phyloP scores from a whole-genome alignment of 106 monocot genomes.

The Posidonia australis region DNA sequence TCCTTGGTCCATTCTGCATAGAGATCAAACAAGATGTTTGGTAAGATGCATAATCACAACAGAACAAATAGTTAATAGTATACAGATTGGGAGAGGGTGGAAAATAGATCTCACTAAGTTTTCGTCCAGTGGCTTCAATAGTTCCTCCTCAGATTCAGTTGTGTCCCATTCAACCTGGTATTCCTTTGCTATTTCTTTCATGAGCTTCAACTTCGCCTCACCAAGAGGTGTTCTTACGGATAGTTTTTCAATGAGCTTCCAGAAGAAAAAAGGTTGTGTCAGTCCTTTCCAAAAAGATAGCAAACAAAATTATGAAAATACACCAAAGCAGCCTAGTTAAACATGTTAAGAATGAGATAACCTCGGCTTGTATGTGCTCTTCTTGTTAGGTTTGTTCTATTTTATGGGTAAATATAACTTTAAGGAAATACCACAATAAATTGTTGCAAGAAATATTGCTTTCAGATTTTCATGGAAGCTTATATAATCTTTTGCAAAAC shows the following conservation, averaged over 20 bases:
- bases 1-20: constrained; percentile 47
- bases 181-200: constrained; percentile 95
- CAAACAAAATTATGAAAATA: neutral
- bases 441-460: no score
- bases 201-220: constrained; percentile 66
- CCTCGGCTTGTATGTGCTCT: no score
- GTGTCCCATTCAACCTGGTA: constrained; percentile 72
- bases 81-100: neutral
- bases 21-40: neutral
- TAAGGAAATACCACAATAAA: no score
- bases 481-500: no score
- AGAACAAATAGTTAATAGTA: neutral
- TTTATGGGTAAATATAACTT: no score
- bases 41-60: neutral
- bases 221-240: constrained; percentile 75
- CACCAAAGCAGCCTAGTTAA: no score
- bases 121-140: constrained; percentile 78
- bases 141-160: constrained; percentile 61
- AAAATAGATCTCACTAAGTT: constrained; percentile 26
- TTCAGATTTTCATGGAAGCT: no score
- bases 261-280: neutral
- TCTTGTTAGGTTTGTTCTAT: no score
- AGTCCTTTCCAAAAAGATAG: neutral
- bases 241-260: constrained; percentile 75
- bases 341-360: no score